These are phyloP conservation scores for Sphagnum fallax DNA, from an alignment of 228 moss, liverwort and hornwort species.

Conservation along the genomic window DNA sequence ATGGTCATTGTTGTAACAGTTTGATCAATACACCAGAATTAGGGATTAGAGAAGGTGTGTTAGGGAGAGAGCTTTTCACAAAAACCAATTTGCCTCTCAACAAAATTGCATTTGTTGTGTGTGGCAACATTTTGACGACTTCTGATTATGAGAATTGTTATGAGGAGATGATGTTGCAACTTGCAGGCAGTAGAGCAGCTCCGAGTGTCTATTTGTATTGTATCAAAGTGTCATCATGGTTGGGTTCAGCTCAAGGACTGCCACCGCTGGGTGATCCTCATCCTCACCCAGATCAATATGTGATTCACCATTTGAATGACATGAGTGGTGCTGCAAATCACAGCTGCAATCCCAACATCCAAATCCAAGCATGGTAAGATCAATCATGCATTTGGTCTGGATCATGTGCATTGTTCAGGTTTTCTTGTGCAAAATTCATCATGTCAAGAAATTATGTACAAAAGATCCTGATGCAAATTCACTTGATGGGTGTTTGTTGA, in stretches of 20 bases:
- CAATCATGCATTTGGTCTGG: too few species aligned
- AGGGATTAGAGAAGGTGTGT: slow-evolving; percentile 28
- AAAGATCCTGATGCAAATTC: too few species aligned
- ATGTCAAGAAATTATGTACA: too few species aligned
- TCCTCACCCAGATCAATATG: slow-evolving; percentile 29
- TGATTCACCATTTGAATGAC: slow-evolving; percentile 38
- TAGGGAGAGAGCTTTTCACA: slow-evolving; percentile 38
- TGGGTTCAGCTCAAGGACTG: slow-evolving; percentile 16
- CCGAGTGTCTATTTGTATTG: slow-evolving; percentile 23
- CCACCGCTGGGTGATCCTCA: slow-evolving; percentile 19
- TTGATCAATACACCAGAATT: slow-evolving; percentile 22
- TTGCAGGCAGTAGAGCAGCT: neutral
- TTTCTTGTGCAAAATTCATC: too few species aligned
- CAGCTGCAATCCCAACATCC: slow-evolving; percentile 33
- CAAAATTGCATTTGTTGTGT: slow-evolving; percentile 27
- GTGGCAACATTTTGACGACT: slow-evolving; percentile 34
- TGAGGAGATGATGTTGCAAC: slow-evolving; percentile 14
- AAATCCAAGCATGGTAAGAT: slow-evolving; percentile 16
- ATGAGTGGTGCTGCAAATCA: slow-evolving; percentile 45
- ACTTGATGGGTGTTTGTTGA: too few species aligned
- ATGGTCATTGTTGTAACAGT: slow-evolving; percentile 37
- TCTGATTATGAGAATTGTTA: slow-evolving; percentile 29
- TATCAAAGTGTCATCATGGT: slow-evolving; percentile 28
- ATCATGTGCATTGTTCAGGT: too few species aligned
- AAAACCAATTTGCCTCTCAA: slow-evolving; percentile 18